phyloP scores from a whole-genome alignment of 495 filamentous ascomycete species.

The Trichocladium antarcticum region DNA sequence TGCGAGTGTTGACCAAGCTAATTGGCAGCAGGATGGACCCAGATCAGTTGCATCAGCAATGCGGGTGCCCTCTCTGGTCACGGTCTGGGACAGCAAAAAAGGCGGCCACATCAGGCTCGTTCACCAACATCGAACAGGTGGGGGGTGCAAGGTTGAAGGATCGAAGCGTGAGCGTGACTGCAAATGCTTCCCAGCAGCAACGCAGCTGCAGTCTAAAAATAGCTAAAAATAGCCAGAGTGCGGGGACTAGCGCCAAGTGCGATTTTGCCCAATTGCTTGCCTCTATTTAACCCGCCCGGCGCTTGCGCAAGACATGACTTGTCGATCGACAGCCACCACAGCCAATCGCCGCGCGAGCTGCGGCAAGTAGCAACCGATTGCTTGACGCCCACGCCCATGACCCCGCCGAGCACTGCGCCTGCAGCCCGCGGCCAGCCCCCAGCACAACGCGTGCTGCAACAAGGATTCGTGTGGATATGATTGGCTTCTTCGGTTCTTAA shows the following conservation, averaged over 20 bases:
- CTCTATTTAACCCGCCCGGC: slow-evolving; percentile 21
- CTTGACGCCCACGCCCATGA: background rate
- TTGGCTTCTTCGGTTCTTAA: background rate
- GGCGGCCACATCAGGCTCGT: no score
- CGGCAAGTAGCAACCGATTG: background rate
- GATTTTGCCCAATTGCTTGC: slow-evolving; percentile 22
- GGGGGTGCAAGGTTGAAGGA: background rate
- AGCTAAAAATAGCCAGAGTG: slow-evolving; percentile 23
- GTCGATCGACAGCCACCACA: background rate
- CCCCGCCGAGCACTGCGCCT: background rate
- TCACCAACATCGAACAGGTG: no score
- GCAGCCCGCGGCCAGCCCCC: background rate
- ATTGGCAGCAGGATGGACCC: no score
- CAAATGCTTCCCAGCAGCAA: background rate
- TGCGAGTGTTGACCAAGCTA: no score
- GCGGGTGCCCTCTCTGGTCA: no score
- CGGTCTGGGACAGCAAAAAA: no score
- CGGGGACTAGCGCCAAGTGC: slow-evolving; percentile 18
- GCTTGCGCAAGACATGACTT: slow-evolving; percentile 6
- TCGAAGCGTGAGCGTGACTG: background rate
- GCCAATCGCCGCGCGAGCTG: background rate
- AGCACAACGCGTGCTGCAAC: background rate
- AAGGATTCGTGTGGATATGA: background rate
- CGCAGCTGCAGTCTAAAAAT: slow-evolving; percentile 22
- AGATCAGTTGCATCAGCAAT: no score